Percentiles rank a stretch among this genome's conserved stretches.
phyloP scores from a whole-genome alignment of 1,139 yeast species.

The Protomyces pachydermus region DNA sequence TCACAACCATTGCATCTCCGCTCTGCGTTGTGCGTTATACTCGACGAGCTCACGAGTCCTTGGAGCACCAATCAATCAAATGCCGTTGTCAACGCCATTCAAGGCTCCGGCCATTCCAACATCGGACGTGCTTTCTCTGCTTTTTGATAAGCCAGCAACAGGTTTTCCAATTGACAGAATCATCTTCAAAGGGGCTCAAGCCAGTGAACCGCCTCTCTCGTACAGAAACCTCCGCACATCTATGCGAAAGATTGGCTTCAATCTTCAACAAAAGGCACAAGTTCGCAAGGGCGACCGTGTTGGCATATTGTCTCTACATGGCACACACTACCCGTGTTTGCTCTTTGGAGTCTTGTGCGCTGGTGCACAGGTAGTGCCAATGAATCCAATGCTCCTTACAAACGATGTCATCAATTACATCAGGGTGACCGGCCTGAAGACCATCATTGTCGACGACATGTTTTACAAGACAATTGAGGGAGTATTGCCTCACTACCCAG shows the following conservation, averaged over 20 bases:
- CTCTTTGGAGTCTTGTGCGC: slow-evolving; percentile 12
- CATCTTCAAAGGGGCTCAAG: not conserved
- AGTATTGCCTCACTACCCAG: not conserved
- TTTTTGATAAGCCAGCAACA: slow-evolving; percentile 7
- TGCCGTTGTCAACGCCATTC: slow-evolving; percentile 1
- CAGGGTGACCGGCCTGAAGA: not conserved
- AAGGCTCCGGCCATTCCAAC: not conserved
- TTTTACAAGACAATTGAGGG: not conserved
- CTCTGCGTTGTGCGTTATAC: no score
- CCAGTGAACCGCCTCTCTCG: not conserved
- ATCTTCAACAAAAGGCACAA: not conserved
- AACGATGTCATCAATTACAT: slow-evolving; percentile 2
- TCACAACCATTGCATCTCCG: no score
- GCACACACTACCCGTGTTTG: slow-evolving; percentile 2
- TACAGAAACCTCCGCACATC: not conserved
- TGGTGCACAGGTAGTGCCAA: slow-evolving; percentile 1
- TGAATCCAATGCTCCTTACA: not conserved
- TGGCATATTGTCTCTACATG: not conserved
- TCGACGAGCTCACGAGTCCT: no score
- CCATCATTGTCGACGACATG: slow-evolving; percentile 2
- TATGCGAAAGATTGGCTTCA: not conserved
- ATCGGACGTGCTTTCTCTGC: not conserved
- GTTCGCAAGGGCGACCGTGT: slow-evolving; percentile 2
- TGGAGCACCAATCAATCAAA: not conserved
- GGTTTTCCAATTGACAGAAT: not conserved